Evolutionary conservation across 345 rosid species (phyloP).

Genomic region (Brassica carinata): DNA sequence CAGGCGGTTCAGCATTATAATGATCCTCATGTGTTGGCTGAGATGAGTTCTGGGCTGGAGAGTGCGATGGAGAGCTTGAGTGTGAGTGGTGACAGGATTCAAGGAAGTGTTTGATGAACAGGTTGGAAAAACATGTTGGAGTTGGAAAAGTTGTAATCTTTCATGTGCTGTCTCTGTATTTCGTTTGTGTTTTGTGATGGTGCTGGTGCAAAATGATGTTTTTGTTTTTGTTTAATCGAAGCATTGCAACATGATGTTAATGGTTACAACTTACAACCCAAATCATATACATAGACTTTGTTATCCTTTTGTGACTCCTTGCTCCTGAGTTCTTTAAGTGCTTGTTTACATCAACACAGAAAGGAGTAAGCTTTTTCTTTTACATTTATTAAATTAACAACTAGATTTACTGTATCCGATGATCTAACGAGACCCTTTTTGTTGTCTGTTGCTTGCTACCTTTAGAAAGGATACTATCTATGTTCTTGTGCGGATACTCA

Average conservation of each 20-base stretch:
- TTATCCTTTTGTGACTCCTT: no score
- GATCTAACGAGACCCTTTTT: no score
- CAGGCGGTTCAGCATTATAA: conserved; percentile 65
- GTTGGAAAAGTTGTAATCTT: conserved; percentile 7
- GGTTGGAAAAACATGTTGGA: conserved; percentile 10
- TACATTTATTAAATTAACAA: no score
- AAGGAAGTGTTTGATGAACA: not conserved
- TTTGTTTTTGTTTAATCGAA: not conserved
- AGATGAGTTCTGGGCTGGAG: conserved; percentile 51
- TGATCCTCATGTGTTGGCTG: conserved; percentile 60
- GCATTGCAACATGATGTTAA: conserved; percentile 6
- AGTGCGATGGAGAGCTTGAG: conserved; percentile 36
- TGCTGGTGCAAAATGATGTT: not conserved
- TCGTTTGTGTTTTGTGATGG: not conserved
- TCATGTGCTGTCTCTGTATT: not conserved
- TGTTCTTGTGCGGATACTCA: not conserved
- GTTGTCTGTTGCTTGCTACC: no score
- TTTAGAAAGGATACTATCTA: no score
- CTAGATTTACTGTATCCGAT: no score
- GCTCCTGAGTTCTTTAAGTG: no score
- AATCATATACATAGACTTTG: not conserved
- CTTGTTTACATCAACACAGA: not conserved
- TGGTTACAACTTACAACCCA: not conserved
- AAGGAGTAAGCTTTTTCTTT: no score
- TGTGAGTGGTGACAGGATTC: conserved; percentile 34